These are phyloP conservation scores for Chaetomium fimeti DNA, from an alignment of 495 filamentous ascomycete species.

Conservation along the genomic window DNA sequence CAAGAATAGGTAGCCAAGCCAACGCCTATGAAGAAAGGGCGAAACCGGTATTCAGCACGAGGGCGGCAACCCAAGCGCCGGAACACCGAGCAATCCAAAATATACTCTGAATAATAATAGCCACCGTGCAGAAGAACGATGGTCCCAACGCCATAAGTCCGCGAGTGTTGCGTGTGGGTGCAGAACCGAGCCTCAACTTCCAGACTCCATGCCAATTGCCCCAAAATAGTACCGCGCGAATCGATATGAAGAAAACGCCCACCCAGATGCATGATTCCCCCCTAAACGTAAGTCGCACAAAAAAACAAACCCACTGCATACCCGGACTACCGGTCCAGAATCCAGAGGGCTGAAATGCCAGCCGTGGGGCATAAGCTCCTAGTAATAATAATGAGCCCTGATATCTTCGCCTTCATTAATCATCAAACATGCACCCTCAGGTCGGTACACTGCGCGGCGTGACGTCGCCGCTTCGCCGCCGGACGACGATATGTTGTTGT, in stretches of 20 bases:
- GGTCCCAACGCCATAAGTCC: neutral
- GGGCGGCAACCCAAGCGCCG: neutral
- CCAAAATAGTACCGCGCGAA: too few species aligned
- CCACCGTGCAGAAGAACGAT: neutral
- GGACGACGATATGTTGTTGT: constrained; percentile 34
- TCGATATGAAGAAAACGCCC: constrained; percentile 11
- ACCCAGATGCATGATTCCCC: constrained; percentile 21
- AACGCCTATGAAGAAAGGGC: neutral
- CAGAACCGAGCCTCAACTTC: neutral
- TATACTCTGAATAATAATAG: neutral
- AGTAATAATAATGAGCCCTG: constrained; percentile 6
- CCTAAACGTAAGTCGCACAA: constrained; percentile 14
- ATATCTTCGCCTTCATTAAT: constrained; percentile 27
- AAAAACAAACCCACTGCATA: neutral
- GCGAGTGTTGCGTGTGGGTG: neutral
- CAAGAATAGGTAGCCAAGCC: neutral
- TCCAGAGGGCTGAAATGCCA: constrained; percentile 6
- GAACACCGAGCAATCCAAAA: constrained; percentile 17
- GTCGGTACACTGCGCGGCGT: constrained; percentile 45
- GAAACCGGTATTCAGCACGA: constrained; percentile 1
- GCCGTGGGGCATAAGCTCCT: constrained; percentile 19
- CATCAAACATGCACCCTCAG: constrained; percentile 28
- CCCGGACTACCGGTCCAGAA: neutral
- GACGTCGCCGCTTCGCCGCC: constrained; percentile 48
- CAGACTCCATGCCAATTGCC: neutral